Percentiles rank a stretch among this genome's conserved stretches.
Evolutionary conservation across 2,329 filamentous ascomycete species (phyloP).

Genomic region (Aureobasidium sp.): DNA sequence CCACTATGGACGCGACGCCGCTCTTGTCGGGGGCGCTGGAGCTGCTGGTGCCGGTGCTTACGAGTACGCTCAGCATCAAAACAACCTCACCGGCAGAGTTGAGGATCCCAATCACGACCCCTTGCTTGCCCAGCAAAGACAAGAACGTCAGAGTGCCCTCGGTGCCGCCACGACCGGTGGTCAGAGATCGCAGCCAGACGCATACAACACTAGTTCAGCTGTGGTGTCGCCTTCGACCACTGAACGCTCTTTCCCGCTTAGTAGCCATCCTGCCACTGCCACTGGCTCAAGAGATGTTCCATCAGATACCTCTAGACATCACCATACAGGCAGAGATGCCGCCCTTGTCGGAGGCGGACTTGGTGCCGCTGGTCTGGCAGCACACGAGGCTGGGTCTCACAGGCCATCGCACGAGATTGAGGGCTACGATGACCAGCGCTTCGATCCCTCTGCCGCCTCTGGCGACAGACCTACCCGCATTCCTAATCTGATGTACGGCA

Average conservation of each 20-base stretch:
- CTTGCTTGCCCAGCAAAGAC: not conserved
- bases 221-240: not conserved
- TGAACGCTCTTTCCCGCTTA: conserved; percentile 7
- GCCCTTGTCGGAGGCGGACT: conserved; percentile 25
- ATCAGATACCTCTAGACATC: conserved; percentile 13
- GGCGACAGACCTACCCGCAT: not conserved
- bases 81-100: conserved; percentile 19
- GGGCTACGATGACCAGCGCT: conserved; percentile 12
- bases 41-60: conserved; percentile 24
- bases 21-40: conserved; percentile 22
- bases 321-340: conserved; percentile 27
- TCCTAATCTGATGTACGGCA: conserved; percentile 2
- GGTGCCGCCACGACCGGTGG: not conserved
- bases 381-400: not conserved
- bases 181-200: not conserved
- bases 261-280: not conserved
- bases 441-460: conserved; percentile 7
- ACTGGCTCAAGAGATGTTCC: not conserved
- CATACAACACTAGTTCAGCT: not conserved
- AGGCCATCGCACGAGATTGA: conserved; percentile 1
- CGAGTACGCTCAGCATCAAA: conserved; percentile 27
- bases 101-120: conserved; percentile 20
- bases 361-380: conserved; percentile 19
- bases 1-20: conserved; percentile 26
- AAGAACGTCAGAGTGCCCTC: conserved; percentile 16